Evolutionary conservation across 2,329 filamentous ascomycete species (phyloP).

Genomic region (Alternaria conjuncta): DNA sequence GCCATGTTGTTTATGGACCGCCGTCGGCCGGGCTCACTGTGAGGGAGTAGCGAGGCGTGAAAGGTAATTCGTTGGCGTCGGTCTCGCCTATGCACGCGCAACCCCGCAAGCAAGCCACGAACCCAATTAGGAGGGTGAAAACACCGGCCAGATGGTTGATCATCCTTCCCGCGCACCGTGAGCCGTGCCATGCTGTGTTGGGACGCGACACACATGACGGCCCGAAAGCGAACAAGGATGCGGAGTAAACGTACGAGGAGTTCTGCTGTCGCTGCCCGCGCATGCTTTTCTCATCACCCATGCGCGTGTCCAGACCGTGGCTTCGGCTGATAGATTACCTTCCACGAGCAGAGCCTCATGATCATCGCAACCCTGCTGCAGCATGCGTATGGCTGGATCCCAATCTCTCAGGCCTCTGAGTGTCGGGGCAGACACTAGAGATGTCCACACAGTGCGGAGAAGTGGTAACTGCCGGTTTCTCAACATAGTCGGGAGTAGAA

Average conservation of each 20-base stretch:
- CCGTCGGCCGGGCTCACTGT: slow-evolving; percentile 33
- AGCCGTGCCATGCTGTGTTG: slow-evolving; percentile 13
- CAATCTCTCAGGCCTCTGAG: not conserved
- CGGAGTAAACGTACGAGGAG: not conserved
- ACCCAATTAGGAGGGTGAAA: slow-evolving; percentile 6
- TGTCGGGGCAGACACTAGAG: not conserved
- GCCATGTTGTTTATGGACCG: slow-evolving; percentile 11
- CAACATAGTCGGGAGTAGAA: not conserved
- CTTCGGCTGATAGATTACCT: slow-evolving; percentile 15
- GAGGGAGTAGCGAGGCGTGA: slow-evolving; percentile 10
- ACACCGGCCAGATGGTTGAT: slow-evolving; percentile 25
- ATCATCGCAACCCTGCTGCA: not conserved
- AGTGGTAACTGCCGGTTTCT: not conserved
- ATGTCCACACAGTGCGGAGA: not conserved
- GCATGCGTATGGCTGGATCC: slow-evolving; percentile 6
- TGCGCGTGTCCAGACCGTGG: not conserved
- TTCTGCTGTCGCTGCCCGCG: slow-evolving; percentile 1
- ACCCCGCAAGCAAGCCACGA: slow-evolving; percentile 31
- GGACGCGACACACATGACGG: slow-evolving; percentile 6
- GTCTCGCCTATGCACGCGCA: slow-evolving; percentile 32
- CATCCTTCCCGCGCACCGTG: slow-evolving; percentile 28
- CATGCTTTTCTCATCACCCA: slow-evolving; percentile 10
- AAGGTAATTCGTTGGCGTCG: slow-evolving; percentile 26
- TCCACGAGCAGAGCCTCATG: slow-evolving; percentile 30
- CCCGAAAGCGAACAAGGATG: slow-evolving; percentile 15